phyloP scores from a whole-genome alignment of 257 asterid species.

The Agastache rugosa region DNA sequence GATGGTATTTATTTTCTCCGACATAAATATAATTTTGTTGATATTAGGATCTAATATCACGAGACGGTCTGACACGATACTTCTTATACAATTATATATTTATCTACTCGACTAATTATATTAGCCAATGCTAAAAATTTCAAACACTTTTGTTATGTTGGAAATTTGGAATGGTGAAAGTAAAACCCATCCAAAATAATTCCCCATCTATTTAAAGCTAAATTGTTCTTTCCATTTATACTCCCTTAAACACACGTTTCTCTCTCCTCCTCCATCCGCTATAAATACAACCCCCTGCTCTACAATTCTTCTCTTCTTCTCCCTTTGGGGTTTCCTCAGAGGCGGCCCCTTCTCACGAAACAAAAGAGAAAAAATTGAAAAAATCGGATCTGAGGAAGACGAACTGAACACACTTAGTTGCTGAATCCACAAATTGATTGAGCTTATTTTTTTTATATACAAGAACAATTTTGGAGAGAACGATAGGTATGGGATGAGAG shows the following conservation, averaged over 20 bases:
- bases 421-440: constrained; percentile 25
- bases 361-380: constrained; percentile 39
- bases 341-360: constrained; percentile 48
- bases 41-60: too few relatives aligned
- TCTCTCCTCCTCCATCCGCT: constrained; percentile 34
- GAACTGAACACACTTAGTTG: constrained; percentile 39
- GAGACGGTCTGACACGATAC: too few relatives aligned
- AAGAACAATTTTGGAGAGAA: constrained; percentile 39
- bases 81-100: too few relatives aligned
- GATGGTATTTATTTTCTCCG: too few relatives aligned
- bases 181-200: neutral
- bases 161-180: neutral
- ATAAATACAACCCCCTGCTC: constrained; percentile 44
- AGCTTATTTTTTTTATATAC: constrained; percentile 28
- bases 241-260: too few relatives aligned
- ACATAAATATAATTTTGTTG: too few relatives aligned
- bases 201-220: constrained; percentile 20
- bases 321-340: constrained; percentile 51
- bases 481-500: constrained; percentile 52
- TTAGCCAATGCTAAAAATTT: too few relatives aligned
- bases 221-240: too few relatives aligned
- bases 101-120: too few relatives aligned
- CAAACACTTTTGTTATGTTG: neutral
- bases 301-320: neutral
- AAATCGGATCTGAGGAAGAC: constrained; percentile 44